Evolutionary conservation across 352 stramenopile species (phyloP).

Genomic region (Globisporangium abappressorium): DNA sequence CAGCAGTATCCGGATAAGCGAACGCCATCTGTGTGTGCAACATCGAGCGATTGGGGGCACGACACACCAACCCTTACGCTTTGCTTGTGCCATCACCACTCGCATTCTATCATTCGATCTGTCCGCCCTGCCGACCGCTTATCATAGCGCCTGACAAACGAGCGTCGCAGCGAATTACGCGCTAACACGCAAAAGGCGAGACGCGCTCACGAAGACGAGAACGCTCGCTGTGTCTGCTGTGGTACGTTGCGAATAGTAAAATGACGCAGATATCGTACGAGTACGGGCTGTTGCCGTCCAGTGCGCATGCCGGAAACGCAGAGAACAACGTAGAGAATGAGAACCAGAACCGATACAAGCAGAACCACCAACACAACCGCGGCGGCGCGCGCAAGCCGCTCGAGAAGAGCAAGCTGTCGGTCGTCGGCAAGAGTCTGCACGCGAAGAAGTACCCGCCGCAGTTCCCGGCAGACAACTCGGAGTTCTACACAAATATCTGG

Average conservation of each 20-base stretch:
- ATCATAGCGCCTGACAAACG: not conserved
- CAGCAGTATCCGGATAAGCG: not conserved
- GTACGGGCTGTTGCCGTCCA: constrained; percentile 3
- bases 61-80: not conserved
- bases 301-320: too few species aligned
- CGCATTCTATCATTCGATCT: not conserved
- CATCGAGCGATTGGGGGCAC: not conserved
- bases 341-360: not conserved
- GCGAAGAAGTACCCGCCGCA: constrained; percentile 32
- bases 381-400: constrained; percentile 46
- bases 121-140: not conserved
- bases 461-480: constrained; percentile 46
- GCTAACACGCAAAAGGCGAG: not conserved
- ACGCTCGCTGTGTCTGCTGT: not conserved
- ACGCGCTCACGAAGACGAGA: not conserved
- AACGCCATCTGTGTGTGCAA: not conserved
- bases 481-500: constrained; percentile 87
- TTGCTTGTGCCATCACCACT: not conserved
- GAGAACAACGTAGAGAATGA: not conserved
- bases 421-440: constrained; percentile 33
- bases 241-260: not conserved
- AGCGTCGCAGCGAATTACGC: not conserved
- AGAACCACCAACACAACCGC: not conserved
- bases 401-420: constrained; percentile 48
- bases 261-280: constrained; percentile 20